phyloP scores from a whole-genome alignment of 257 asterid species.

The Plantago elongata region DNA sequence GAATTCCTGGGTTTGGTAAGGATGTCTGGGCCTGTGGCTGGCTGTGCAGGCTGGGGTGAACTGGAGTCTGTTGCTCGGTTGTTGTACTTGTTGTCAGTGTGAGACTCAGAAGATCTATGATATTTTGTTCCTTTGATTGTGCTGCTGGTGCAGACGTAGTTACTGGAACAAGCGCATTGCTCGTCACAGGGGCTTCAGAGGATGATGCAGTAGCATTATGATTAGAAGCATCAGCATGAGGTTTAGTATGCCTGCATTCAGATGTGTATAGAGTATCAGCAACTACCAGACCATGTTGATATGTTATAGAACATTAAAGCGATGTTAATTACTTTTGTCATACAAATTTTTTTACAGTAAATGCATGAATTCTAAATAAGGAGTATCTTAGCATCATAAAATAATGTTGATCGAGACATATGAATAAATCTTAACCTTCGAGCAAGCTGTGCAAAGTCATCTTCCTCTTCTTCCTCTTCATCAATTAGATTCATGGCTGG shows the following conservation, averaged over 20 bases:
- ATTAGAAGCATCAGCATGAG: slow-evolving; percentile 28
- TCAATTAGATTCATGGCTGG: slow-evolving; percentile 28
- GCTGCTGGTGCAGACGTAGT: slow-evolving; percentile 38
- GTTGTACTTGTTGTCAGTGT: slow-evolving; percentile 42
- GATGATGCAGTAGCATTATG: slow-evolving; percentile 18
- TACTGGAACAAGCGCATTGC: slow-evolving; percentile 60
- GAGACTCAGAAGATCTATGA: slow-evolving; percentile 69
- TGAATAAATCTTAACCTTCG: slow-evolving; percentile 51
- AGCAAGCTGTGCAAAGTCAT: slow-evolving; percentile 88
- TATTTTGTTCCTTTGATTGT: slow-evolving; percentile 56
- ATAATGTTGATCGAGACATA: too few relatives aligned
- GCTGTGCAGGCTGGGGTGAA: slow-evolving; percentile 22
- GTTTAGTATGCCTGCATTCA: slow-evolving; percentile 56
- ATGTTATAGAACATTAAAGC: too few relatives aligned
- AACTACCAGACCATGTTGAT: too few relatives aligned
- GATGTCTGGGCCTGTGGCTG: slow-evolving; percentile 29
- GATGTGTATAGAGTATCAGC: too few relatives aligned
- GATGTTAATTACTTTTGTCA: too few relatives aligned
- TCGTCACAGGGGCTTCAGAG: slow-evolving; percentile 30
- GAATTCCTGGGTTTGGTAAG: slow-evolving; percentile 24
- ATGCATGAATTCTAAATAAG: too few relatives aligned
- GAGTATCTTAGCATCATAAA: too few relatives aligned
- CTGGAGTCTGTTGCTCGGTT: slow-evolving; percentile 31
- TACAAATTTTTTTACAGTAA: too few relatives aligned
- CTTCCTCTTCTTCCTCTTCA: slow-evolving; percentile 90